These are phyloP conservation scores for Thecamonas trahens DNA, from an alignment of 78 protist genomes.

Conservation along the genomic window DNA sequence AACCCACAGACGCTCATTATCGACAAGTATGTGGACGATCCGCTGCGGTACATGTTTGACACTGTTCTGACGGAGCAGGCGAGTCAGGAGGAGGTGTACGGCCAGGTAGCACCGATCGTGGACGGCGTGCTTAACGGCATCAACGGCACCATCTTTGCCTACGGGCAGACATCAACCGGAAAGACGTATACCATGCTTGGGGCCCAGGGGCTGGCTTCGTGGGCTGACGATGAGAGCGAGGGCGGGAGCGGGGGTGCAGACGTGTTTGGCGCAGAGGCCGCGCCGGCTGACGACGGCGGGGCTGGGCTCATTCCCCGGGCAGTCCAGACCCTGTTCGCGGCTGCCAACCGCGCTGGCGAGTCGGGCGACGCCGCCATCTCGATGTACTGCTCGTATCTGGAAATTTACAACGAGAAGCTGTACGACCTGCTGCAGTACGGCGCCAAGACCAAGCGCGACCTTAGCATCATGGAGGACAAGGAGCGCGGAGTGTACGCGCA, in stretches of 20 bases:
- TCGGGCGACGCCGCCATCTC: constrained; percentile 3
- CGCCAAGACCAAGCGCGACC: too few species aligned
- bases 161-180: constrained; percentile 60
- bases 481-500: too few species aligned
- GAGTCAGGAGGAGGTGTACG: background rate
- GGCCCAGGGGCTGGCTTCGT: constrained; percentile 12
- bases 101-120: background rate
- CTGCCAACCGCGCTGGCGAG: constrained; percentile 15
- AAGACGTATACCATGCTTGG: constrained; percentile 85
- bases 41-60: too few species aligned
- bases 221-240: too few species aligned
- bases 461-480: too few species aligned
- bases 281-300: background rate
- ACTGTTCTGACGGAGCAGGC: too few species aligned
- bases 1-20: too few species aligned
- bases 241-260: too few species aligned
- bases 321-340: constrained; percentile 13
- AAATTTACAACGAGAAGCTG: constrained; percentile 50
- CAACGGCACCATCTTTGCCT: constrained; percentile 35
- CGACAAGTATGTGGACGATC: too few species aligned
- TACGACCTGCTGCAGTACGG: too few species aligned
- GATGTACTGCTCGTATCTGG: constrained; percentile 40
- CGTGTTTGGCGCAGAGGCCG: too few species aligned
- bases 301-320: constrained; percentile 47
- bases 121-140: constrained; percentile 14